Evolutionary conservation across 345 rosid species (phyloP).

Genomic region (Populus euphratica): DNA sequence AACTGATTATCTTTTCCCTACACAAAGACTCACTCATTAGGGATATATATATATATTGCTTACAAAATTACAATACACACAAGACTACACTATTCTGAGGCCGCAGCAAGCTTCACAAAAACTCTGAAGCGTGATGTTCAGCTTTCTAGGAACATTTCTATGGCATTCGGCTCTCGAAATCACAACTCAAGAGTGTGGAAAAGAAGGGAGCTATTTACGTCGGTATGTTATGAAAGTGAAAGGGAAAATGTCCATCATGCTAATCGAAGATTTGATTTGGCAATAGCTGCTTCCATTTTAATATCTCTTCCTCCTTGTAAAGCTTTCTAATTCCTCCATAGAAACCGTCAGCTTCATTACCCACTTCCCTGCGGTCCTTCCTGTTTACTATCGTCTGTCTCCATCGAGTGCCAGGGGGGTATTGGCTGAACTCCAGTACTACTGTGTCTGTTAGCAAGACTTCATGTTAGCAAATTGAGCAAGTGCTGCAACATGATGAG

Average conservation of each 20-base stretch:
- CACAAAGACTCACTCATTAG: background rate
- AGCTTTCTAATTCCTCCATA: conserved; percentile 87
- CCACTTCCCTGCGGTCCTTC: conserved; percentile 73
- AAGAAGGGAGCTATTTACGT: conserved; percentile 1
- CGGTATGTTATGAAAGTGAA: background rate
- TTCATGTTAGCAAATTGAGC: conserved; percentile 15
- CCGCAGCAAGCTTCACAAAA: background rate
- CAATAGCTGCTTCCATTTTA: conserved; percentile 69
- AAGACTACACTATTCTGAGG: background rate
- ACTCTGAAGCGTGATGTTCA: background rate
- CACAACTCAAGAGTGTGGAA: background rate
- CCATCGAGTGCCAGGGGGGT: conserved; percentile 73
- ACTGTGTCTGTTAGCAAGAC: conserved; percentile 47
- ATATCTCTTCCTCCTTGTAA: conserved; percentile 48
- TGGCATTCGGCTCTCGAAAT: background rate
- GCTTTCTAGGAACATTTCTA: background rate
- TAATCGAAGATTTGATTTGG: conserved; percentile 60
- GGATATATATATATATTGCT: background rate
- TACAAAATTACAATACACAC: background rate
- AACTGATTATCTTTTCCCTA: background rate
- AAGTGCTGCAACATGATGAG: background rate
- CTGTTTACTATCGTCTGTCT: conserved; percentile 48
- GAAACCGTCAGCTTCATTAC: conserved; percentile 79
- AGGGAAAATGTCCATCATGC: background rate
- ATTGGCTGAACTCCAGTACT: conserved; percentile 67